Evolutionary conservation across 805 yeast species (phyloP).

Genomic region (Metschnikowia sp.): DNA sequence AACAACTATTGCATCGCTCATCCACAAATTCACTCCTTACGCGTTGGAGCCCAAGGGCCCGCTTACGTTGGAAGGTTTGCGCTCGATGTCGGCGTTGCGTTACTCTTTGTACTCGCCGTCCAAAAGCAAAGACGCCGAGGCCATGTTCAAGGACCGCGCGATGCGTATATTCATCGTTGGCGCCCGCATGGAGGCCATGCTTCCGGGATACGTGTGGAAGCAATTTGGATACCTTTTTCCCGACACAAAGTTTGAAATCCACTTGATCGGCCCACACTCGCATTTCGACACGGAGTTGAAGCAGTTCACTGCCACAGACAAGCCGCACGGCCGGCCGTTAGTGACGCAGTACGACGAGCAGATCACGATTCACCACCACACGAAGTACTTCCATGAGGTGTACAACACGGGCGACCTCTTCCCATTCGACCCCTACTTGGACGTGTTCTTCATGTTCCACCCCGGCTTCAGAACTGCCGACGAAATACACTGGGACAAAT

Average conservation of each 20-base stretch:
- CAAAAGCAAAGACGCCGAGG: slow-evolving; percentile 46
- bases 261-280: slow-evolving; percentile 92
- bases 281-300: slow-evolving; percentile 66
- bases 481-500: slow-evolving; percentile 76
- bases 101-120: slow-evolving; percentile 78
- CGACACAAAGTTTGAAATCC: slow-evolving; percentile 74
- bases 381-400: slow-evolving; percentile 85
- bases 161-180: slow-evolving; percentile 87
- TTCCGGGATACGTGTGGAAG: slow-evolving; percentile 95
- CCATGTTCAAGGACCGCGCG: slow-evolving; percentile 74
- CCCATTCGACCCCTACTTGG: slow-evolving; percentile 97
- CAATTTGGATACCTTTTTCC: slow-evolving; percentile 87
- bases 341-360: slow-evolving; percentile 71
- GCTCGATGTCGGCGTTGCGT: slow-evolving; percentile 87
- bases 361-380: slow-evolving; percentile 74
- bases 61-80: slow-evolving; percentile 85
- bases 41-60: slow-evolving; percentile 80
- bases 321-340: slow-evolving; percentile 55
- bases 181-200: slow-evolving; percentile 87
- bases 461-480: slow-evolving; percentile 90
- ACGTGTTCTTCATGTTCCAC: slow-evolving; percentile 89
- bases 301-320: slow-evolving; percentile 55
- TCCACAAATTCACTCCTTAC: slow-evolving; percentile 87
- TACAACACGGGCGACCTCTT: slow-evolving; percentile 92
- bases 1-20: slow-evolving; percentile 75